Conservation (phyloP, 2,329 filamentous ascomycete genomes). For the Aspergillus novofumigatus region DNA sequence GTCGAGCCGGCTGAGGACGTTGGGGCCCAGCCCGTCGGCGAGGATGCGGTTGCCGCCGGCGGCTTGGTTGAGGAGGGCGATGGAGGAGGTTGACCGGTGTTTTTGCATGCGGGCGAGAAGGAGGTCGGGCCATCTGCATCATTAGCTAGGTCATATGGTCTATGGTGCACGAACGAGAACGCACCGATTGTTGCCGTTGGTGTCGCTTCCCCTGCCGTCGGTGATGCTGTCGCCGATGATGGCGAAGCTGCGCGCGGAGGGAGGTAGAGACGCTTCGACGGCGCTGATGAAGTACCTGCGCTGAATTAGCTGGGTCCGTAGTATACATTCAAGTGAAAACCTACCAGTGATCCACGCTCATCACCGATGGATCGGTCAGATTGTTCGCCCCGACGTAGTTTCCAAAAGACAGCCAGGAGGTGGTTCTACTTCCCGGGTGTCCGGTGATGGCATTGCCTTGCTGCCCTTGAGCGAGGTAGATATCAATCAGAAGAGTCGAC, state of each 20-base stretch:
- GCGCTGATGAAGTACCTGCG: conserved; percentile 57
- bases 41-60: conserved; percentile 66
- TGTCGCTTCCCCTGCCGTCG: conserved; percentile 58
- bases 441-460: conserved; percentile 55
- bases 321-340: neutral
- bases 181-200: conserved; percentile 54
- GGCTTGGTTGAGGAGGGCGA: conserved; percentile 61
- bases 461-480: conserved; percentile 58
- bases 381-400: conserved; percentile 51
- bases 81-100: conserved; percentile 41
- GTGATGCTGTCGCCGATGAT: conserved; percentile 64
- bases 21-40: conserved; percentile 59
- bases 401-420: conserved; percentile 56
- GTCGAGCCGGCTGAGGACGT: conserved; percentile 56
- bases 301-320: conserved; percentile 13
- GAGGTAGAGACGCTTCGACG: conserved; percentile 53
- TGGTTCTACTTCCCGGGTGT: conserved; percentile 63
- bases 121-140: conserved; percentile 53
- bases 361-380: conserved; percentile 37
- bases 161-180: neutral
- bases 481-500: conserved; percentile 53
- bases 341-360: conserved; percentile 43
- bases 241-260: conserved; percentile 43
- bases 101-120: conserved; percentile 51
- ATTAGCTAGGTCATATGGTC: neutral